phyloP scores from a whole-genome alignment of 116 monocot genomes.

The Trichopus zeylanicus region DNA sequence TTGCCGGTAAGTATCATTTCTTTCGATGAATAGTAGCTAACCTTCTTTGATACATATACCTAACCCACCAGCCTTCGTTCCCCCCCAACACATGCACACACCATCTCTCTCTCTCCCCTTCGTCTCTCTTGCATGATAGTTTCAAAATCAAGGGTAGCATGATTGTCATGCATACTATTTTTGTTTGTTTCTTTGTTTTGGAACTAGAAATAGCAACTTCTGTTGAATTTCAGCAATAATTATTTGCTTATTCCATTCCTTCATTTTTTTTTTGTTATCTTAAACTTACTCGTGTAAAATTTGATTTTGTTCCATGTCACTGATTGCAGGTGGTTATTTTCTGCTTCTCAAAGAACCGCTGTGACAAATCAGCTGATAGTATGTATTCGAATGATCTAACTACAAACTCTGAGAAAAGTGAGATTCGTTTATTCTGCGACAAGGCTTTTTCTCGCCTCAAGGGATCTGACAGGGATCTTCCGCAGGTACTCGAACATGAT shows the following conservation, averaged over 20 bases:
- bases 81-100: too few species aligned
- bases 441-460: constrained; percentile 95
- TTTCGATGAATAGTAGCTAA: background rate
- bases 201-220: too few species aligned
- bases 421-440: constrained; percentile 83
- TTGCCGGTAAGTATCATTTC: constrained; percentile 56
- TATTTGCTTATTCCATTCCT: background rate
- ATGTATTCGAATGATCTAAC: constrained; percentile 72
- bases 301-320: background rate
- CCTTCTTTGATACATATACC: too few species aligned
- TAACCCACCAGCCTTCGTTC: too few species aligned
- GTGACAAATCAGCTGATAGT: constrained; percentile 84
- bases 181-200: too few species aligned
- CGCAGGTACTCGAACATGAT: constrained; percentile 49
- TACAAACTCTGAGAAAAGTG: constrained; percentile 86
- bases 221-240: background rate
- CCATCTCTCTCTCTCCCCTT: background rate
- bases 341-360: constrained; percentile 95
- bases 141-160: background rate
- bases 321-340: constrained; percentile 83
- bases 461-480: constrained; percentile 94
- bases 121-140: too few species aligned
- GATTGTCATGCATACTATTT: background rate
- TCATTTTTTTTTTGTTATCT: background rate
- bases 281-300: background rate